A percentile compares a stretch with the other conserved stretches of the same genome.
These are phyloP conservation scores for Ceratocystis harringtonii DNA, from an alignment of 2,329 filamentous ascomycete species.

Conservation along the genomic window DNA sequence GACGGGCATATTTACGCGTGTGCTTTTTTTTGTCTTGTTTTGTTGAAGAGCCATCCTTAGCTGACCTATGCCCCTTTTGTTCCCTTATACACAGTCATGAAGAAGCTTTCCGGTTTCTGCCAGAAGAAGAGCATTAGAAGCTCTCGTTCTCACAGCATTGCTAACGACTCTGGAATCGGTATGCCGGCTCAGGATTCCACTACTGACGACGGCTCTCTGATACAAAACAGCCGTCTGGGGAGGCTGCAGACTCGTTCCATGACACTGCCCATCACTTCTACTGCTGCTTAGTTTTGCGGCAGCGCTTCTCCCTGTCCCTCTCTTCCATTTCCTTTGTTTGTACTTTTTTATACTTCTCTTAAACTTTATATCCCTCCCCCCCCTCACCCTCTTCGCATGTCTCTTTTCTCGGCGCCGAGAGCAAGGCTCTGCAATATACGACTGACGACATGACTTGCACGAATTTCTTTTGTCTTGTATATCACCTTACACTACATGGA, in stretches of 20 bases:
- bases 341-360: conserved; percentile 2
- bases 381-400: neutral
- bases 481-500: conserved; percentile 7
- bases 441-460: conserved; percentile 16
- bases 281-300: neutral
- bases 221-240: conserved; percentile 9
- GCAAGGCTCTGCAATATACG: conserved; percentile 12
- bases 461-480: conserved; percentile 15
- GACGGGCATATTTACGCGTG: neutral
- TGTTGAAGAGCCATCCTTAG: conserved; percentile 4
- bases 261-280: neutral
- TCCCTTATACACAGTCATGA: conserved; percentile 14
- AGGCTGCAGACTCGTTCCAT: conserved; percentile 6
- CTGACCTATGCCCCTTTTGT: neutral
- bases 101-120: conserved; percentile 13
- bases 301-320: neutral
- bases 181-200: conserved; percentile 10
- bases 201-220: conserved; percentile 6
- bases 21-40: neutral
- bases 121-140: conserved; percentile 10
- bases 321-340: neutral
- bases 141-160: conserved; percentile 5
- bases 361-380: neutral
- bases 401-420: neutral
- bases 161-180: conserved; percentile 17